Base-by-base conservation (phyloP, 352 stramenopile genomes). In the Plasmopara viticola region DNA sequence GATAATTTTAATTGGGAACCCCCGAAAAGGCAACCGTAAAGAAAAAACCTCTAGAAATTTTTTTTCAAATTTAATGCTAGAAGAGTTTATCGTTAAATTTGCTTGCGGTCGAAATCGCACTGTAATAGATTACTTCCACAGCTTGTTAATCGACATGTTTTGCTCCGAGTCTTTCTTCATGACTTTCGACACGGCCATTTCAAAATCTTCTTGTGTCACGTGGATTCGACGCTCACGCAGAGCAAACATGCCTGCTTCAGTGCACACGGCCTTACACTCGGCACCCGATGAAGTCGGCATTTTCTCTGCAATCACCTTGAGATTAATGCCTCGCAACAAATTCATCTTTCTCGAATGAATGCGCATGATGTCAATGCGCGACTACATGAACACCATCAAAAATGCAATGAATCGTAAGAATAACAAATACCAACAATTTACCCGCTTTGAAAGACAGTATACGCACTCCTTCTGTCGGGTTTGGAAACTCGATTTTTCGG, bases 271-370 rank as follows among this genome's bases (percentile, higher is more conserved):
- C 64, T 99, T 99, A 80, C 96, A 99, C 77, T 99, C 97, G 30
- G 97, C 97, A 40, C 97, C 97, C 9, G 90, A 98, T 6, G 95
- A 60, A 60, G 95, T 98, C n/a, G 84, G 79, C 92, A 99, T 98
- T 78, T 98, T 99, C 61, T 98, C 92, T 4, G 96, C 96, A 72
- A 99, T 98, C 14, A 88, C 84, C 66, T 96, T 94, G 18, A 99
- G 82, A 83, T 99, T 96, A 66, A 99, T 99, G 58, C 97, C 96
- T 59, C 97, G 83, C 72, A 99, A 71, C 48, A 99, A 71, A 70
- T 99, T 99, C 97, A 99, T 99, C 66, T 98, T 98, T 47, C 94
- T 78, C 39, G 87, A 98, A 73, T 99, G 97, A 68, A 99, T 99
- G 56, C 95, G 91, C 77, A 99, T 97, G 70, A 99, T 99, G 58